phyloP scores from a whole-genome alignment of 2,329 filamentous ascomycete genomes.

The Xenoacremonium recifei region DNA sequence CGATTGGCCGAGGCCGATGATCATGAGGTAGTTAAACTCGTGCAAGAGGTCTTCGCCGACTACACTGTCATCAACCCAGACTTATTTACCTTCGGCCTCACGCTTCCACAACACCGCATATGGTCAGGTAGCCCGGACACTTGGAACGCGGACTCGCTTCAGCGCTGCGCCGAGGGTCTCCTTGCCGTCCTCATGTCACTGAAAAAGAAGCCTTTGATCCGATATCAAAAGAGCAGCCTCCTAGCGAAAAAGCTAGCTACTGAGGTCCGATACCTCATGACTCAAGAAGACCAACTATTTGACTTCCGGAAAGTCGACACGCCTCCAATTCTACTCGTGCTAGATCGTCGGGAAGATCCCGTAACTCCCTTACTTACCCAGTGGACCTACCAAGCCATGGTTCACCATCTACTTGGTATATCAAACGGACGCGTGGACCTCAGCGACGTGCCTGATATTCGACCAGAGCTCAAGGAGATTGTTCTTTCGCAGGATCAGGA shows the following conservation, averaged over 20 bases:
- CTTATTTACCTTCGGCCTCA: conserved; percentile 77
- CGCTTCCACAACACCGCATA: conserved; percentile 70
- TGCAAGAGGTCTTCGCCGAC: conserved; percentile 96
- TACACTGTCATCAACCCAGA: conserved; percentile 95
- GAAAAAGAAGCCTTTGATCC: conserved; percentile 94
- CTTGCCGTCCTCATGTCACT: conserved; percentile 81
- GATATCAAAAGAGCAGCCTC: conserved; percentile 88
- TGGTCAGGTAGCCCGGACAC: conserved; percentile 81
- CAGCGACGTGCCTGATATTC: conserved; percentile 76
- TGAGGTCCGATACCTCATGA: conserved; percentile 88
- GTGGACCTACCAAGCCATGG: conserved; percentile 99
- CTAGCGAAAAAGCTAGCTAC: conserved; percentile 90
- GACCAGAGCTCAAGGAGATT: conserved; percentile 88
- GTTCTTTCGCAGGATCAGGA: conserved; percentile 96
- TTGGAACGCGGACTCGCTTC: conserved; percentile 88
- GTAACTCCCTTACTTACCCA: conserved; percentile 93
- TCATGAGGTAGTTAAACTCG: conserved; percentile 89
- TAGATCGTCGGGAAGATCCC: conserved; percentile 91
- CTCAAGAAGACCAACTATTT: conserved; percentile 94
- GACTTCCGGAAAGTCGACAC: conserved; percentile 96
- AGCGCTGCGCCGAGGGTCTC: conserved; percentile 82
- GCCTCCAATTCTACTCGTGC: conserved; percentile 83
- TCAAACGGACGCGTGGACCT: conserved; percentile 93
- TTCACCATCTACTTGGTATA: conserved; percentile 92
- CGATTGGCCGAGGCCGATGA: conserved; percentile 94